A percentile compares a stretch with the other conserved stretches of the same genome.
Conservation (phyloP, 208 protist genomes). For the Crithidia bombi region DNA sequence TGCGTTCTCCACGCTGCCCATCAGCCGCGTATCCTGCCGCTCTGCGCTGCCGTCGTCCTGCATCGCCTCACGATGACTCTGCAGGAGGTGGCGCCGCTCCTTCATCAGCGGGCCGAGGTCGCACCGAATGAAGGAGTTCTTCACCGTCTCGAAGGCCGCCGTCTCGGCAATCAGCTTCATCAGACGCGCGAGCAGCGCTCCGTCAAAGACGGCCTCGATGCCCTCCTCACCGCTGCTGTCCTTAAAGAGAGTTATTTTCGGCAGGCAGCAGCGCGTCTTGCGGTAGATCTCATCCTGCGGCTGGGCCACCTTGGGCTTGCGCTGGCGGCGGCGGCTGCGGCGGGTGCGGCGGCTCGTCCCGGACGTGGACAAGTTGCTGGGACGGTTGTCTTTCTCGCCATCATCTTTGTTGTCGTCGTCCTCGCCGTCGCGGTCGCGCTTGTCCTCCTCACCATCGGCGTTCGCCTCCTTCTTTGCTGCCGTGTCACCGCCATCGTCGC, state of each 20-base stretch:
- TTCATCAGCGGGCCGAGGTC: conserved; percentile 78
- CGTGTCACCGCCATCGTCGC: background rate
- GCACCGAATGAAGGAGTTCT: conserved; percentile 72
- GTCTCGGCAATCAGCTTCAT: conserved; percentile 83
- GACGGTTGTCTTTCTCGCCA: conserved; percentile 23
- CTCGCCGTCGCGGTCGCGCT: conserved; percentile 9
- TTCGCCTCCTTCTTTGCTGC: background rate
- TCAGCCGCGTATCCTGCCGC: conserved; percentile 74
- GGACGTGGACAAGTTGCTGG: conserved; percentile 13
- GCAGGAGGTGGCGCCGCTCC: conserved; percentile 66
- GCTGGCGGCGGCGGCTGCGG: conserved; percentile 43
- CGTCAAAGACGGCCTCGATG: conserved; percentile 66
- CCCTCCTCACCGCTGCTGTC: conserved; percentile 53
- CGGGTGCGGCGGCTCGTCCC: conserved; percentile 36
- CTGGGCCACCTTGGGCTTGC: conserved; percentile 39
- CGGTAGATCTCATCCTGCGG: conserved; percentile 70
- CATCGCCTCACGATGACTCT: conserved; percentile 51
- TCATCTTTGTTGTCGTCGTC: conserved; percentile 20
- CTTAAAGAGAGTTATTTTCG: conserved; percentile 45
- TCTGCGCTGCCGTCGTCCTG: conserved; percentile 61
- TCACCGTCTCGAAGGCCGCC: conserved; percentile 72
- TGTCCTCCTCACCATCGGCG: background rate
- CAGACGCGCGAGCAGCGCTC: conserved; percentile 63
- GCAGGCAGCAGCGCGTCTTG: conserved; percentile 34
- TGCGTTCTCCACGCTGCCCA: conserved; percentile 52